Conservation (phyloP, 225 moss, liverwort and hornwort species). For the Pseudoscleropodium purum region DNA sequence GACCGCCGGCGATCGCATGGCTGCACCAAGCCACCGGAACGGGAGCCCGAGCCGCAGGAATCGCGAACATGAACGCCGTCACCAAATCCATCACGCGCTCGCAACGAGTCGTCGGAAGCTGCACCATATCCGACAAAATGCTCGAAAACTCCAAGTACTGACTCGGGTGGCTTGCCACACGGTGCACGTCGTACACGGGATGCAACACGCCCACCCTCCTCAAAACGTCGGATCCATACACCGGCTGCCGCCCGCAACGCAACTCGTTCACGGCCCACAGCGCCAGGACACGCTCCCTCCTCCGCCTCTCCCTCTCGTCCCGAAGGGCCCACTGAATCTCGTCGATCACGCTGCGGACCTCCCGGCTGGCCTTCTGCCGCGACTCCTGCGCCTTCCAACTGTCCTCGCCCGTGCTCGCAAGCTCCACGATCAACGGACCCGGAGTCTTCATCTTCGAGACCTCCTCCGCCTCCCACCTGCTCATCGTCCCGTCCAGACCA, state of each 20-base stretch:
- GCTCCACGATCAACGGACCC: slow-evolving; percentile 68
- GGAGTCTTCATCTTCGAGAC: slow-evolving; percentile 40
- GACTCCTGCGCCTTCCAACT: slow-evolving; percentile 41
- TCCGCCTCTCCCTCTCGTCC: slow-evolving; percentile 48
- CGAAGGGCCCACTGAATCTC: slow-evolving; percentile 50
- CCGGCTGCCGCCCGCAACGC: slow-evolving; percentile 55
- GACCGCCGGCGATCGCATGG: slow-evolving; percentile 14
- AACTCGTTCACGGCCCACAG: slow-evolving; percentile 50
- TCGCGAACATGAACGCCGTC: slow-evolving; percentile 86
- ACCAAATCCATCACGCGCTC: slow-evolving; percentile 58
- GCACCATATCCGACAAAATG: slow-evolving; percentile 64
- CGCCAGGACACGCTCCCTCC: slow-evolving; percentile 44
- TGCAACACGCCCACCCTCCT: slow-evolving; percentile 55
- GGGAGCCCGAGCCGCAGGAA: slow-evolving; percentile 86
- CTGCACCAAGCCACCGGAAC: slow-evolving; percentile 79
- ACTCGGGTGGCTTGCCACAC: slow-evolving; percentile 23
- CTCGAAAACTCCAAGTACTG: slow-evolving; percentile 77
- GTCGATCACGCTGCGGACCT: slow-evolving; percentile 60
- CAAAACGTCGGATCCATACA: slow-evolving; percentile 59
- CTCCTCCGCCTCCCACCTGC: slow-evolving; percentile 81
- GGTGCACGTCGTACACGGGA: slow-evolving; percentile 75
- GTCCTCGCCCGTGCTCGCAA: slow-evolving; percentile 86
- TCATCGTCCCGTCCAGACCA: slow-evolving; percentile 48
- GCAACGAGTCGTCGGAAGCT: slow-evolving; percentile 64
- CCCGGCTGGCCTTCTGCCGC: slow-evolving; percentile 13